Conservation (phyloP, 306 rosid species). For the Vicia villosa region DNA sequence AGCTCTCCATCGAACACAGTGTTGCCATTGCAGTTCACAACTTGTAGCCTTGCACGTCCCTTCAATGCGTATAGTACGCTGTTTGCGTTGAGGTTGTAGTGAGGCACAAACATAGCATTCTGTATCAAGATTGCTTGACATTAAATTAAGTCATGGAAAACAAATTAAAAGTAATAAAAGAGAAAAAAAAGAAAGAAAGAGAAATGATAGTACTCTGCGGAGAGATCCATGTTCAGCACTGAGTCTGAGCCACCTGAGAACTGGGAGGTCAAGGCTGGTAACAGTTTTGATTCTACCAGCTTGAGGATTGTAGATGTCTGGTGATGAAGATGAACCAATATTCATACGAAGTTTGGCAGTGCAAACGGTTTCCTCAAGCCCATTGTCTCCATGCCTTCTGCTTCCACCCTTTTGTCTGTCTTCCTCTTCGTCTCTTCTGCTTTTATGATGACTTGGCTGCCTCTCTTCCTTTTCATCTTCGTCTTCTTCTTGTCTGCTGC, state of each 20-base stretch:
- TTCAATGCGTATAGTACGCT: slow-evolving; percentile 40
- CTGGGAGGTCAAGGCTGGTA: slow-evolving; percentile 46
- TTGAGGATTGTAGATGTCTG: slow-evolving; percentile 50
- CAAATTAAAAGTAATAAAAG: background rate
- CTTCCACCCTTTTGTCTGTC: background rate
- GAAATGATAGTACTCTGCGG: slow-evolving; percentile 21
- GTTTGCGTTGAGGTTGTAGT: slow-evolving; percentile 66
- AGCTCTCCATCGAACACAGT: slow-evolving; percentile 48
- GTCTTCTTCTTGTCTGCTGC: background rate
- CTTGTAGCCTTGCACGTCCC: slow-evolving; percentile 57
- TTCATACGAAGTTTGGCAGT: slow-evolving; percentile 40
- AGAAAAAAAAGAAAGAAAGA: no score
- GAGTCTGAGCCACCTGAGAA: slow-evolving; percentile 46
- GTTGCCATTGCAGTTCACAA: slow-evolving; percentile 59
- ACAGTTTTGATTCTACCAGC: slow-evolving; percentile 49
- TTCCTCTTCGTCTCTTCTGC: background rate
- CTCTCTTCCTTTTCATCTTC: background rate
- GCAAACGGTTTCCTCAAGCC: slow-evolving; percentile 55
- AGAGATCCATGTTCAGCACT: slow-evolving; percentile 54
- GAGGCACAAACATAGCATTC: slow-evolving; percentile 60
- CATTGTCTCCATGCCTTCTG: slow-evolving; percentile 19
- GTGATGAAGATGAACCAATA: slow-evolving; percentile 43
- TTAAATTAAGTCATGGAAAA: background rate
- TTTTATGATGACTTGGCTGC: background rate
- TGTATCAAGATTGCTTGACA: slow-evolving; percentile 17